Conservation (phyloP, 768 basidiomycete species). For the Neoboletus magnificus region DNA sequence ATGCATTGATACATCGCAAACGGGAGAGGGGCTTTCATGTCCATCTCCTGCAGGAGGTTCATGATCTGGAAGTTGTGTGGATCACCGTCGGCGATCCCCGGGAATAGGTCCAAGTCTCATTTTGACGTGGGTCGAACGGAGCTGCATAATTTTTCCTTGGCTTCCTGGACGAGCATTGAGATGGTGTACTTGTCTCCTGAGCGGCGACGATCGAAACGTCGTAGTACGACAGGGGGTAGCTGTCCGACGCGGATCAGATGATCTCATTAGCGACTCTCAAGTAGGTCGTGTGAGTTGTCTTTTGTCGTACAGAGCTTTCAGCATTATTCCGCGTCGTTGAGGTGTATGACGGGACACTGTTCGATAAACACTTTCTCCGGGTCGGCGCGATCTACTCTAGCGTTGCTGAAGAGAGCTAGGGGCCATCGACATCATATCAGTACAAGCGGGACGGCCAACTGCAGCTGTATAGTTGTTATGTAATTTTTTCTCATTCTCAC, state of each 20-base stretch:
- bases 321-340: conserved; percentile 14
- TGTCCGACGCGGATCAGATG: too few relatives aligned
- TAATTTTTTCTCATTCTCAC: too few relatives aligned
- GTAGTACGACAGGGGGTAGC: conserved; percentile 10
- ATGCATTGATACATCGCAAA: conserved; percentile 7
- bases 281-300: too few relatives aligned
- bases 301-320: conserved; percentile 18
- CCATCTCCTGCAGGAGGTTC: conserved; percentile 11
- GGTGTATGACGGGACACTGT: conserved; percentile 20
- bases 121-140: not conserved
- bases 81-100: not conserved
- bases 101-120: not conserved
- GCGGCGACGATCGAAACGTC: not conserved
- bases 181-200: conserved; percentile 26
- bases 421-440: too few relatives aligned
- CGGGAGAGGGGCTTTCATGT: conserved; percentile 2
- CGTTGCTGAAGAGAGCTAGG: too few relatives aligned
- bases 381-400: too few relatives aligned
- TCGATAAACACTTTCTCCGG: not conserved
- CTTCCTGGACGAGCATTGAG: conserved; percentile 1
- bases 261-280: too few relatives aligned
- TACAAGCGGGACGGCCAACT: too few relatives aligned
- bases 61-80: conserved; percentile 16
- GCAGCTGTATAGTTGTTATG: too few relatives aligned
- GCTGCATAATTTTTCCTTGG: not conserved